Percentiles rank a stretch among this genome's conserved stretches.
phyloP scores from a whole-genome alignment of 768 basidiomycete genomes.

The Leccinum longicurvipes region DNA sequence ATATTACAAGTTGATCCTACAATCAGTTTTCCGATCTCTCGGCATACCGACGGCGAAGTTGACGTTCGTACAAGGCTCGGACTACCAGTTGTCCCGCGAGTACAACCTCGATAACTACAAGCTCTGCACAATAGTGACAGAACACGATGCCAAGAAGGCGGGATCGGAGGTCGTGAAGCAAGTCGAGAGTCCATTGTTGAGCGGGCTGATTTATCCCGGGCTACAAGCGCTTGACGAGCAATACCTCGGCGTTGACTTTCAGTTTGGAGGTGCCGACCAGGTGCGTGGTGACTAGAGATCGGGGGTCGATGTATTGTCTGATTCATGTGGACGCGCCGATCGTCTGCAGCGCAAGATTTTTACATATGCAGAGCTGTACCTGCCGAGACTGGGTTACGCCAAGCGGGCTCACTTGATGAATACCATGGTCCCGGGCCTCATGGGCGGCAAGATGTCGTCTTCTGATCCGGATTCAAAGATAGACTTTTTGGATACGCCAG shows the following conservation, averaged over 20 bases:
- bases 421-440: conserved; percentile 91
- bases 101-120: conserved; percentile 96
- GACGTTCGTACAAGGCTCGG: conserved; percentile 83
- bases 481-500: conserved; percentile 90
- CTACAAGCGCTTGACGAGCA: conserved; percentile 97
- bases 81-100: conserved; percentile 87
- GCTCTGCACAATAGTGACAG: conserved; percentile 85
- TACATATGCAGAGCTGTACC: conserved; percentile 94
- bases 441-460: conserved; percentile 96
- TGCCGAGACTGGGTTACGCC: conserved; percentile 86
- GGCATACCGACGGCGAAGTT: conserved; percentile 87
- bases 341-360: conserved; percentile 89
- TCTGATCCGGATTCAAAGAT: conserved; percentile 98
- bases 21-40: conserved; percentile 81
- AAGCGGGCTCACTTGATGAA: conserved; percentile 99
- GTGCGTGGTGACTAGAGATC: conserved; percentile 39
- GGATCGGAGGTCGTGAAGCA: conserved; percentile 99
- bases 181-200: conserved; percentile 85
- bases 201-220: conserved; percentile 93
- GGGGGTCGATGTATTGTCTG: neutral
- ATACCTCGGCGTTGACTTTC: conserved; percentile 94
- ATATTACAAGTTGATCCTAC: conserved; percentile 85
- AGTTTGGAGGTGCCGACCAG: conserved; percentile 98
- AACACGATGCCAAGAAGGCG: conserved; percentile 97
- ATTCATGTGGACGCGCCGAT: neutral